Percentiles rank a stretch among this genome's conserved stretches.
These are phyloP conservation scores for Monsonia emarginata DNA, from an alignment of 441 rosid genomes.

Conservation along the genomic window DNA sequence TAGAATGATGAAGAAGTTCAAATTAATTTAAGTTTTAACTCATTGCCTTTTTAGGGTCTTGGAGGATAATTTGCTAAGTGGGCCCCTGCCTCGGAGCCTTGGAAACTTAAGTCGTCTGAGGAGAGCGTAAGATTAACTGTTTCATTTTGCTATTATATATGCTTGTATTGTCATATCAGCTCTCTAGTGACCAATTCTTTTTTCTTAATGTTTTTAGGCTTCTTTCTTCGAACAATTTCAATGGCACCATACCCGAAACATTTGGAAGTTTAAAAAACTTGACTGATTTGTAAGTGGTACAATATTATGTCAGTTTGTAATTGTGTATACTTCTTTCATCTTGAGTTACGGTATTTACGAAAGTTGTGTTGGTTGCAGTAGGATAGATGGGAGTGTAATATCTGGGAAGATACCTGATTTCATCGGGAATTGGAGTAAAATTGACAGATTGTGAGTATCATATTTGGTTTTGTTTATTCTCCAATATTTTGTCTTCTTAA, in stretches of 20 bases:
- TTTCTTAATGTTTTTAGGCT: conserved; percentile 22
- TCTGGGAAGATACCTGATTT: conserved; percentile 70
- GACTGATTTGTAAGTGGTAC: conserved; percentile 55
- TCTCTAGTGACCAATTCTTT: neutral
- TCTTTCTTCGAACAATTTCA: conserved; percentile 57
- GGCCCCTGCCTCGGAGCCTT: conserved; percentile 46
- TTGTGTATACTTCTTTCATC: neutral
- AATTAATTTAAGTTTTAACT: neutral
- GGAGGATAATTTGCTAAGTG: conserved; percentile 50
- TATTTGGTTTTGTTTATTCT: neutral
- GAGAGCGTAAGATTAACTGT: conserved; percentile 38
- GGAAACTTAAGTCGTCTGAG: conserved; percentile 46
- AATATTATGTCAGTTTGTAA: too few species aligned
- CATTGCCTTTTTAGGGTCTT: conserved; percentile 35
- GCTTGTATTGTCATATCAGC: neutral
- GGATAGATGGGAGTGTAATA: conserved; percentile 64
- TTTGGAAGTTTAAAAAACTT: conserved; percentile 49
- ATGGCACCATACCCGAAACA: conserved; percentile 56
- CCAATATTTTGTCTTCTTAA: neutral
- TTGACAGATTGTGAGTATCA: conserved; percentile 44
- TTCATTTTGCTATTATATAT: neutral
- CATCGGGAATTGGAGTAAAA: conserved; percentile 66
- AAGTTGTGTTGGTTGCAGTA: conserved; percentile 31
- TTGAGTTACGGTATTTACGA: neutral
- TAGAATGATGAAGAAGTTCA: neutral